A percentile compares a stretch with the other conserved stretches of the same genome.
Conservation (phyloP, 2,329 filamentous ascomycete species). For the Venturia aucupariae region DNA sequence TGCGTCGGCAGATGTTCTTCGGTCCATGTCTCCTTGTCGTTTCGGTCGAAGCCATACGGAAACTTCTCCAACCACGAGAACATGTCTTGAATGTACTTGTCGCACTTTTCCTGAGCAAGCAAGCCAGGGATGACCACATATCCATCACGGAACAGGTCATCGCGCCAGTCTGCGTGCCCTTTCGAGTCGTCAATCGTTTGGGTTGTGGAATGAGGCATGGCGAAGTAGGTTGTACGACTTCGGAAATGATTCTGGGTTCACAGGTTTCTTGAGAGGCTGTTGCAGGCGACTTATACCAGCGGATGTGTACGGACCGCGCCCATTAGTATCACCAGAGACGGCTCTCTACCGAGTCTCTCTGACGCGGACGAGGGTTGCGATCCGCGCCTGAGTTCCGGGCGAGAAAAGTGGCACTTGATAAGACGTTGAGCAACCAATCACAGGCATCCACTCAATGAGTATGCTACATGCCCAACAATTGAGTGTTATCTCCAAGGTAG, state of each 20-base stretch:
- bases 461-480: background rate
- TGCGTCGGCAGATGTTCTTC: constrained; percentile 33
- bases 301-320: background rate
- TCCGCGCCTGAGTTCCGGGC: background rate
- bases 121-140: constrained; percentile 24
- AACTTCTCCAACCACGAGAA: constrained; percentile 26
- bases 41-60: constrained; percentile 23
- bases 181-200: constrained; percentile 17
- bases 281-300: background rate
- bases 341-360: background rate
- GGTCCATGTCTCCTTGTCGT: constrained; percentile 32
- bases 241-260: background rate
- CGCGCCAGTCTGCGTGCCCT: constrained; percentile 20
- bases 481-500: background rate
- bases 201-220: constrained; percentile 16
- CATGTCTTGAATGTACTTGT: constrained; percentile 24
- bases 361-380: background rate
- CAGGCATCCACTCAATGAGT: background rate
- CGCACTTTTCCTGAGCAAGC: constrained; percentile 19
- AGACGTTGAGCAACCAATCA: background rate
- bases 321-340: too few species aligned
- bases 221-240: background rate
- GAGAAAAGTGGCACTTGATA: constrained; percentile 3
- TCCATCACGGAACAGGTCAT: constrained; percentile 24
- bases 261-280: background rate